A percentile compares a stretch with the other conserved stretches of the same genome.
Evolutionary conservation across 495 filamentous ascomycete genomes (phyloP).

Genomic region (Podospora australis): DNA sequence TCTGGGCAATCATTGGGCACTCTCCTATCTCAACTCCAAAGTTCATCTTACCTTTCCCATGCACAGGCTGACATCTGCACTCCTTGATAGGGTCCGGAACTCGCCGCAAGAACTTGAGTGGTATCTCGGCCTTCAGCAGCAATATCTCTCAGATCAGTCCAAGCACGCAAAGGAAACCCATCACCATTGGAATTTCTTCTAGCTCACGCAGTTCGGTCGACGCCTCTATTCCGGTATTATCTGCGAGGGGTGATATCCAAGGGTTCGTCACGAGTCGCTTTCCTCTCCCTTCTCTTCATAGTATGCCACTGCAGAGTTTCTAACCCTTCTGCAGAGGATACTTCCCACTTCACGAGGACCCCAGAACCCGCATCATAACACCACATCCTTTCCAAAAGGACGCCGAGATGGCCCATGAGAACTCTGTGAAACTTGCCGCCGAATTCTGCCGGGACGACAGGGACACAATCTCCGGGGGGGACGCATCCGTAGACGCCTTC

Average conservation of each 20-base stretch:
- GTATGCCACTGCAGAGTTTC: no score
- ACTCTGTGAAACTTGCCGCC: conserved; percentile 25
- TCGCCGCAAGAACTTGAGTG: no score
- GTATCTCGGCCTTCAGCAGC: no score
- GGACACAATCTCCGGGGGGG: no score
- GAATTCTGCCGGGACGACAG: conserved; percentile 14
- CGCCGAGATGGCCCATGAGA: conserved; percentile 28
- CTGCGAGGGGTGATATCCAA: conserved; percentile 44
- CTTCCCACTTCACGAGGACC: conserved; percentile 47
- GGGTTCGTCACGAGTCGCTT: no score
- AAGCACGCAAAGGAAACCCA: conserved; percentile 31
- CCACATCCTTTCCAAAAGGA: conserved; percentile 38
- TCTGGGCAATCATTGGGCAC: neutral
- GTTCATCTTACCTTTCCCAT: no score
- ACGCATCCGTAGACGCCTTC: no score
- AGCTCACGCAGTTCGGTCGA: conserved; percentile 21
- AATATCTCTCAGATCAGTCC: neutral
- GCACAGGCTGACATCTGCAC: no score
- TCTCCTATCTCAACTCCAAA: neutral
- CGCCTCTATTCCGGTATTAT: conserved; percentile 33
- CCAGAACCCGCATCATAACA: conserved; percentile 27
- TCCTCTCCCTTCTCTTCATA: no score
- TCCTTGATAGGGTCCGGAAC: no score
- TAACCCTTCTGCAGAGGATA: conserved; percentile 43
- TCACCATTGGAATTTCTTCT: conserved; percentile 39